phyloP scores from a whole-genome alignment of 2,329 filamentous ascomycete genomes.

The Phaeosphaeriaceae sp. region DNA sequence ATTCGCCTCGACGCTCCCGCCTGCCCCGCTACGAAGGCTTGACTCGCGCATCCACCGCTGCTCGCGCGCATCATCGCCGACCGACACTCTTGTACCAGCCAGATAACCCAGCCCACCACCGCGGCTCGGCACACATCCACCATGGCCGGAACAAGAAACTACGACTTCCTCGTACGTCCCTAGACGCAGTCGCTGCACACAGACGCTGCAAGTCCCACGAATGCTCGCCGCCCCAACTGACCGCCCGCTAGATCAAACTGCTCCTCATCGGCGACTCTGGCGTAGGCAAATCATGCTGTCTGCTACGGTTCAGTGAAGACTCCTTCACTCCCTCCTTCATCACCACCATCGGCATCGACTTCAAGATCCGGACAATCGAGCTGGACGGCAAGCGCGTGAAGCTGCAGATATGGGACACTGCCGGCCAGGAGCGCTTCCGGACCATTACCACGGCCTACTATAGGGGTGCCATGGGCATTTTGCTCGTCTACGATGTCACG shows the following conservation, averaged over 20 bases:
- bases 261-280: conserved; percentile 96
- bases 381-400: conserved; percentile 98
- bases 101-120: conserved; percentile 7
- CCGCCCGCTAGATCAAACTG: conserved; percentile 79
- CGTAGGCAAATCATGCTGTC: conserved; percentile 96
- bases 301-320: conserved; percentile 96
- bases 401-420: conserved; percentile 99
- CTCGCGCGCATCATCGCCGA: conserved; percentile 2
- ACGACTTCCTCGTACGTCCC: conserved; percentile 90
- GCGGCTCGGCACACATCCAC: conserved; percentile 18
- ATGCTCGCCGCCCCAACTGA: conserved; percentile 12
- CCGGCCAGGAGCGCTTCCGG: conserved; percentile 96
- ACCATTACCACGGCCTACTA: conserved; percentile 99
- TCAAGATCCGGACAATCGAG: conserved; percentile 99
- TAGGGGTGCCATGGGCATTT: conserved; percentile 95
- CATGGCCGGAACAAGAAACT: conserved; percentile 98
- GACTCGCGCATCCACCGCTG: background rate
- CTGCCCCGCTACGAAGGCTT: background rate
- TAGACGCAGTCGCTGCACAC: conserved; percentile 1
- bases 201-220: conserved; percentile 12
- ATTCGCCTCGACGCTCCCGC: background rate
- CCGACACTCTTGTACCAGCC: conserved; percentile 1
- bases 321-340: conserved; percentile 98
- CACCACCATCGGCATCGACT: conserved; percentile 99
- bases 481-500: conserved; percentile 97